Base-by-base conservation (phyloP, 495 filamentous ascomycete genomes). In the Penicillium salamii region DNA sequence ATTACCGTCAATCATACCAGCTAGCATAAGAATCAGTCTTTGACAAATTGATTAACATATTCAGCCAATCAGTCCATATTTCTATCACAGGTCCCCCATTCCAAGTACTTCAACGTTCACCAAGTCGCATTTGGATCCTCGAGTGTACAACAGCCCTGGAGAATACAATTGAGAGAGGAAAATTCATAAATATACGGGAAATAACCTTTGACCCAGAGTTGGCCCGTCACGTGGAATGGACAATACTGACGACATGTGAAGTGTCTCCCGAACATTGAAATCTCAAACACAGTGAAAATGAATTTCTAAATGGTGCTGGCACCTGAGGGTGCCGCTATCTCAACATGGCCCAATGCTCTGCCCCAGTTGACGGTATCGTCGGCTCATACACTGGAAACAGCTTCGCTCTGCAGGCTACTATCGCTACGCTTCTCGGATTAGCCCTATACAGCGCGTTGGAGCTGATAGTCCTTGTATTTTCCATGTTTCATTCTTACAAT, bases 381-480 rank as follows among this genome's bases (percentile, higher is more conserved):
- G 58, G 58, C n/a, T 50, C 47, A 29, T 61, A 61, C 42, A 58
- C 36, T n/a, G 58, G 54, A 31, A 54, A 55, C 38, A 61, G 52
- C 49, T 54, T 61, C 31, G 58, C 60, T 13, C 26, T 54, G 5
- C 55, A 58, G 48, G 55, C 51, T 18, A 23, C 39, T 6, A 48
- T 54, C 14, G 46, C 52, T 26, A 58, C 51, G 21, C 47, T 57
- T n/a, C 42, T 57, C 13, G 42, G 50, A 9, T 52, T 50, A 21
- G 41, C 53, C 11, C 14, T 52, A 2, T 59, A 58, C 42, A 49
- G 46, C 20, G 45, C 50, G 12, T 47, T 71, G 24, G 73, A 77
- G 38, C 58, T 76, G 37, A 67, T 70, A 38, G 31, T 71, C 1
- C 63, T 68, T 5, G 63, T 76, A 31, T 75, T 71, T 51, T 42